Base-by-base conservation (phyloP, 371 early-diverging fungal genomes). In the Mucor circinelloides region DNA sequence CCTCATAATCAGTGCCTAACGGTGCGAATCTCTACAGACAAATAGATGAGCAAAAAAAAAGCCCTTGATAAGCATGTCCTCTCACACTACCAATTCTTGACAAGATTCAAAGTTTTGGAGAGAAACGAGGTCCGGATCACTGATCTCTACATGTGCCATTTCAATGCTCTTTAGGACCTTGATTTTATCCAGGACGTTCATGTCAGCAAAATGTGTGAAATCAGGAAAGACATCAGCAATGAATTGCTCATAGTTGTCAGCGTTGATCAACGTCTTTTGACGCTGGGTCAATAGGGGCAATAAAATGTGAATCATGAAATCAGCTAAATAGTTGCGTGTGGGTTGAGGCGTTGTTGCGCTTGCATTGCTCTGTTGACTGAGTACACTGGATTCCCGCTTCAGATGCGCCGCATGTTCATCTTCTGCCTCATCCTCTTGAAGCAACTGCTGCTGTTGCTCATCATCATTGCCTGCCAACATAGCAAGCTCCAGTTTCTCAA, bases 1-100 rank as follows among this genome's bases (percentile, higher is more conserved):
- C 71, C 42, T 64, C 52, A 25, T 28, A 52, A 58, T 74, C 74
- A 2, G 30, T 65, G 6, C 74, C 74, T 28, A 74, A 32, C 19
- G 74, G 58, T 1, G 38, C 25, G 3, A 61, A 10, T 62, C 68
- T 63, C 74, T 66, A 70, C n/a, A 30, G 50, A 36, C 27, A 50
- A 25, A 27, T 7, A 52, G 13, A 27, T 52, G 25, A 52, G 23
- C 12, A 25, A 46, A 1, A n/a, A n/a, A n/a, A n/a, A n/a, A n/a
- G n/a, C n/a, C n/a, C 44, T 6, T 8, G 2, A 2, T 44, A 19
- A 7, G n/a, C n/a, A 3, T 3, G n/a, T 2, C 25, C 15, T 36
- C 12, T 5, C 21, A 28, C 4, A 44, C 52, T 67, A 71, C 71
- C 57, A 70, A 27, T 1, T 52, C 56, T n/a, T 62, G 38, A 8